These are phyloP conservation scores for Syzygium grande DNA, from an alignment of 345 rosid genomes.

Conservation along the genomic window DNA sequence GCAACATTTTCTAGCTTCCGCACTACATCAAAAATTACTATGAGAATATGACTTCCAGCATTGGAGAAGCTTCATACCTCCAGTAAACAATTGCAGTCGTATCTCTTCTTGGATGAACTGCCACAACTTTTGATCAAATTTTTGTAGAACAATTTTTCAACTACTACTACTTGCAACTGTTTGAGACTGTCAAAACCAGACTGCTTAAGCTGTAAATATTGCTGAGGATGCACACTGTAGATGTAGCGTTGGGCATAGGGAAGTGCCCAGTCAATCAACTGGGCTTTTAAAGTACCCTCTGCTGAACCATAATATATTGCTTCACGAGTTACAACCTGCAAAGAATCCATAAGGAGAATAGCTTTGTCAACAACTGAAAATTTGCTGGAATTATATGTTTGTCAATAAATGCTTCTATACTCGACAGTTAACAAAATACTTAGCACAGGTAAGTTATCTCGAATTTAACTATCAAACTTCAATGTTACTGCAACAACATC, in stretches of 20 bases:
- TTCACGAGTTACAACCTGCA: conserved; percentile 76
- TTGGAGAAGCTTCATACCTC: conserved; percentile 38
- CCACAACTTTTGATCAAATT: conserved; percentile 46
- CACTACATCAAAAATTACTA: background rate
- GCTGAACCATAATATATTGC: conserved; percentile 50
- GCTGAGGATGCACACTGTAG: conserved; percentile 40
- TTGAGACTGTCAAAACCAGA: conserved; percentile 39
- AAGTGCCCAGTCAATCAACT: conserved; percentile 78
- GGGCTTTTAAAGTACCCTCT: conserved; percentile 40
- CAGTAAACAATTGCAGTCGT: conserved; percentile 60
- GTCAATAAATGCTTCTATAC: background rate
- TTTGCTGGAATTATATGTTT: background rate
- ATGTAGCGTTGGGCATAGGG: conserved; percentile 95
- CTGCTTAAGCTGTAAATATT: conserved; percentile 44
- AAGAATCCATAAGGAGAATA: background rate
- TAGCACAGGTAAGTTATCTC: background rate
- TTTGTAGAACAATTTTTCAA: conserved; percentile 58
- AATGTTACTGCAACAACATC: background rate
- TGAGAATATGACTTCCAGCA: background rate
- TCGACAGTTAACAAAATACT: background rate
- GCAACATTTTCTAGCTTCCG: background rate
- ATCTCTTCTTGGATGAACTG: conserved; percentile 40
- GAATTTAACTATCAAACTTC: background rate
- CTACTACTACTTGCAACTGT: conserved; percentile 49
- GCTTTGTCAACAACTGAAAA: background rate